Evolutionary conservation across 441 rosid species (phyloP).

Genomic region (Biscutella auriculata): DNA sequence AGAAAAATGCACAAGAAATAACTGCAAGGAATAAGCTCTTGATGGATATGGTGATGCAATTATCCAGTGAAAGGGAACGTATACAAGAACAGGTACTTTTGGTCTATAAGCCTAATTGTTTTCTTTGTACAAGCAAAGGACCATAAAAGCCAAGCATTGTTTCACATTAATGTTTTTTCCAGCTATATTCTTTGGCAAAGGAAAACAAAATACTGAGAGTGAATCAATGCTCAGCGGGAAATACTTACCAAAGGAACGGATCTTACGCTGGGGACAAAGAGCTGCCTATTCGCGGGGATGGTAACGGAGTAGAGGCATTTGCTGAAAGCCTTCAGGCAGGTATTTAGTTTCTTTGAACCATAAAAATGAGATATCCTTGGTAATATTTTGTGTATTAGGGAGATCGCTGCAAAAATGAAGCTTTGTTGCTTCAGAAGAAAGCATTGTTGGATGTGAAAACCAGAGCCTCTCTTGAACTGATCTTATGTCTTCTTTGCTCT

Average conservation of each 20-base stretch:
- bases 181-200: constrained; percentile 44
- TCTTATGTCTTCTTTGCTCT: constrained; percentile 3
- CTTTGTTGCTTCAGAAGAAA: neutral
- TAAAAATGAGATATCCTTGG: neutral
- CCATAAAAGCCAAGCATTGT: neutral
- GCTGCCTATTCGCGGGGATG: constrained; percentile 13
- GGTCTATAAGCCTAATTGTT: neutral
- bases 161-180: constrained; percentile 24
- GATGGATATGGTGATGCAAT: constrained; percentile 58
- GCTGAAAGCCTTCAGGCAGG: constrained; percentile 43
- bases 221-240: constrained; percentile 28
- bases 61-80: constrained; percentile 66
- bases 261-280: constrained; percentile 21
- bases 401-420: neutral
- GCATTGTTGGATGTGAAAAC: neutral
- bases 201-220: constrained; percentile 39
- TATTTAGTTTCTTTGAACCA: constrained; percentile 30
- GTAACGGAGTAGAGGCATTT: constrained; percentile 21
- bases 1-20: constrained; percentile 52
- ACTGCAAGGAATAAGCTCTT: constrained; percentile 38
- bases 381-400: neutral
- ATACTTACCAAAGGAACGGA: constrained; percentile 8
- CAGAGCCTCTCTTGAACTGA: constrained; percentile 3
- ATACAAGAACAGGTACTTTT: constrained; percentile 67
- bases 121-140: neutral